These are phyloP conservation scores for Hypoxylon rubiginosum DNA, from an alignment of 2,329 filamentous ascomycete genomes.

Conservation along the genomic window DNA sequence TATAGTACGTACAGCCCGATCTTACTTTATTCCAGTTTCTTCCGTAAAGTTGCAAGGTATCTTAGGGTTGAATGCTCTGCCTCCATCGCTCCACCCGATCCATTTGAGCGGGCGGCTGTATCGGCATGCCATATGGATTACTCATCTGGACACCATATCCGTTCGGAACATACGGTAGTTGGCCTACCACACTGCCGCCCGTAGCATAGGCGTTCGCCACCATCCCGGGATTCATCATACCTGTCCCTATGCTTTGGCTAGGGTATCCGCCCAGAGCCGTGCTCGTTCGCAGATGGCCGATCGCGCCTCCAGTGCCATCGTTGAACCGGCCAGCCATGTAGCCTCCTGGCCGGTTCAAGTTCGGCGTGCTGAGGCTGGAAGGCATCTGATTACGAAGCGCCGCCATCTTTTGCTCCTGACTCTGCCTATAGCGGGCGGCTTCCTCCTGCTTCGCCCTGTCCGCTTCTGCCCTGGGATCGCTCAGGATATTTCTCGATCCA, in stretches of 20 bases:
- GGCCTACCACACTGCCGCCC: slow-evolving; percentile 27
- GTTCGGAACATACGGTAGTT: slow-evolving; percentile 30
- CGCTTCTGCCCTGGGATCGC: slow-evolving; percentile 59
- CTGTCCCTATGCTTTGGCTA: slow-evolving; percentile 7
- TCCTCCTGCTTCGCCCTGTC: slow-evolving; percentile 59
- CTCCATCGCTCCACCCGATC: slow-evolving; percentile 53
- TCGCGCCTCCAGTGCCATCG: slow-evolving; percentile 62
- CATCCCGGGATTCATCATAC: slow-evolving; percentile 34
- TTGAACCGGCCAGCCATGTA: slow-evolving; percentile 68
- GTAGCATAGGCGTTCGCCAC: slow-evolving; percentile 44
- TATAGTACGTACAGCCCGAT: slow-evolving; percentile 8
- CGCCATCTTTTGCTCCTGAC: slow-evolving; percentile 64
- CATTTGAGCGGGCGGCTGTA: slow-evolving; percentile 49
- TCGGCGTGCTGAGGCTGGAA: slow-evolving; percentile 52
- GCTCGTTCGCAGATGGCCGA: slow-evolving; percentile 45
- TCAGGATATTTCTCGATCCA: slow-evolving; percentile 53
- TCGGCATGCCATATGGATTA: slow-evolving; percentile 42
- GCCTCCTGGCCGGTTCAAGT: slow-evolving; percentile 57
- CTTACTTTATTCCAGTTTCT: slow-evolving; percentile 2
- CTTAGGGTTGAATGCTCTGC: slow-evolving; percentile 50
- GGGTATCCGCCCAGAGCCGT: slow-evolving; percentile 39
- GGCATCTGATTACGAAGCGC: slow-evolving; percentile 66
- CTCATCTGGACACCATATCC: slow-evolving; percentile 39
- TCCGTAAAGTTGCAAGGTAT: neutral
- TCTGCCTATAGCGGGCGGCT: slow-evolving; percentile 56